These are phyloP conservation scores for Scheffersomyces insectosa DNA, from an alignment of 1,139 yeast species.

Conservation along the genomic window DNA sequence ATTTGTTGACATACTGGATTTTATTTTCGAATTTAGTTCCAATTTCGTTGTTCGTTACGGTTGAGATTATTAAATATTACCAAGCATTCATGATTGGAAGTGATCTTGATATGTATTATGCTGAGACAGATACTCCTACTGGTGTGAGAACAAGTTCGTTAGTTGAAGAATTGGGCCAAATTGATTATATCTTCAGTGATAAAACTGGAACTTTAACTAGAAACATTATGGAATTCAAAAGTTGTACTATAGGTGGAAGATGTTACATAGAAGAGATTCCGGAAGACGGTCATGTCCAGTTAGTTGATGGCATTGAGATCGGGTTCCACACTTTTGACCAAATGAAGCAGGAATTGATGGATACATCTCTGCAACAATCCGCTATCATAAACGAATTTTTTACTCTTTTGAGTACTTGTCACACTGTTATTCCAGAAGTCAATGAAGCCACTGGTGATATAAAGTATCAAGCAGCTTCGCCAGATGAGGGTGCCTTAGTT, in stretches of 20 bases:
- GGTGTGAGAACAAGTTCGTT: slow-evolving; percentile 92
- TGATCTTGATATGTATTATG: slow-evolving; percentile 90
- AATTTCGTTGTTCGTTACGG: slow-evolving; percentile 90
- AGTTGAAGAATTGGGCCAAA: slow-evolving; percentile 96
- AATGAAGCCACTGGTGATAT: slow-evolving; percentile 59
- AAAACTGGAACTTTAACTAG: slow-evolving; percentile 95
- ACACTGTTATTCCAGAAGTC: slow-evolving; percentile 94
- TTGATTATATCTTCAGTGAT: slow-evolving; percentile 92
- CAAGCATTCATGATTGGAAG: slow-evolving; percentile 94
- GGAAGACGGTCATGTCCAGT: slow-evolving; percentile 77
- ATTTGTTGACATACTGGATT: slow-evolving; percentile 92
- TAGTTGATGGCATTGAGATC: slow-evolving; percentile 75
- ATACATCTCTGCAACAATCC: slow-evolving; percentile 48
- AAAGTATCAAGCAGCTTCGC: slow-evolving; percentile 97
- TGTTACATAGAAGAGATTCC: slow-evolving; percentile 90
- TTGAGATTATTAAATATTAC: slow-evolving; percentile 90
- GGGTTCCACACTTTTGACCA: slow-evolving; percentile 78
- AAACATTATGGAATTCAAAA: slow-evolving; percentile 93
- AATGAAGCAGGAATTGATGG: slow-evolving; percentile 52
- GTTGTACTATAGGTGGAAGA: slow-evolving; percentile 91
- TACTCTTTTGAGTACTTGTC: slow-evolving; percentile 87
- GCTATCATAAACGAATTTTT: slow-evolving; percentile 79
- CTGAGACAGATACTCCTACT: slow-evolving; percentile 87
- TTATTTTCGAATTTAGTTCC: slow-evolving; percentile 94
- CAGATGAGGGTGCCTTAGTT: slow-evolving; percentile 98